Evolutionary conservation across 2,329 filamentous ascomycete genomes (phyloP), one percentile per base, ranked within the genome.

Genomic region (Diaporthe citrichinensis): DNA sequence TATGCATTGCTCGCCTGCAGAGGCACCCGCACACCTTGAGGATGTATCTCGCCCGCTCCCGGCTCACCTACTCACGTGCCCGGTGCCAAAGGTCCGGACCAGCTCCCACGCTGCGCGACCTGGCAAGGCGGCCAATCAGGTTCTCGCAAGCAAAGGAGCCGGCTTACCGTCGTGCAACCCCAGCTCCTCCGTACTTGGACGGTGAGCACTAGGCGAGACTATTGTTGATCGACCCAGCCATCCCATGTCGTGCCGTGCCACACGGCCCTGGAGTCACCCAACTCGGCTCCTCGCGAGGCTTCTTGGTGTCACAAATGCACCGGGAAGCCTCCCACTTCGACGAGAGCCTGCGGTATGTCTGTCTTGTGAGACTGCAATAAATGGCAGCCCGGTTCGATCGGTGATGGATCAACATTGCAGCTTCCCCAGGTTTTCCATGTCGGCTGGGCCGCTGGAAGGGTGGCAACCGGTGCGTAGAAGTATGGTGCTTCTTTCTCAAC

Each of bases 201-300:
- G 46, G 71, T 73, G 71, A 73, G 58, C 71, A 65, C 58, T 65
- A 73, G 53, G n/a, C 25, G 46, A 17, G 25, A 62, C 71, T 73
- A 55, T 53, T 73, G 34, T 44, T 53, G 57, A 73, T 62, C 71
- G 46, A 36, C 44, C 71, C 46, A 44, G 71, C 71, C 71, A 73
- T 65, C 57, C 34, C 57, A 73, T 65, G 49, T 55, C 46, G 23
- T 53, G 41, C 46, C 58, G 25, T 55, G 25, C 46, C 65, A 69
- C 34, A 55, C 65, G n/a, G 36, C 46, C 46, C 55, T 68, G 46
- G 34, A 17, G 31, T 55, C 51, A 28, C 65, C 62, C 2, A 20
- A 68, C 15, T 69, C 49, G 65, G 34, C 34, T 69, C 65, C 44
- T 69, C 23, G 65, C 46, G 23, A 69, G 65, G 31, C 65, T 41